Evolutionary conservation across 1,139 yeast species (phyloP).

Genomic region (Yamadazyma epiphylla): DNA sequence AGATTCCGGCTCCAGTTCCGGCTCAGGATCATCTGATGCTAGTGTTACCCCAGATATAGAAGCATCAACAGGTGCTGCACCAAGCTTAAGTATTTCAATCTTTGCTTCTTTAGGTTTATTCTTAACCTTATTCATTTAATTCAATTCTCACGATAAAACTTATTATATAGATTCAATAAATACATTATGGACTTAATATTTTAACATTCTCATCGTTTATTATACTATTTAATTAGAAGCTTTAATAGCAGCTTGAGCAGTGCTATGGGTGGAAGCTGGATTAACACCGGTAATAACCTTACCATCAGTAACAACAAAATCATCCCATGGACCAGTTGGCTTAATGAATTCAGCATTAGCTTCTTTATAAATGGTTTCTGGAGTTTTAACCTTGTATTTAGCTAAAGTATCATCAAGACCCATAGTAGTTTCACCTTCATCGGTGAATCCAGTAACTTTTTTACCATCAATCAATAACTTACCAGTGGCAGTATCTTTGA

Average conservation of each 20-base stretch:
- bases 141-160: background rate
- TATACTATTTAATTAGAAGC: too few species aligned
- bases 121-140: background rate
- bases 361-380: conserved; percentile 30
- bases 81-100: conserved; percentile 4
- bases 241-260: conserved; percentile 33
- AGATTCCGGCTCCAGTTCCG: background rate
- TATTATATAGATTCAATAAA: too few species aligned
- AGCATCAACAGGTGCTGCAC: background rate
- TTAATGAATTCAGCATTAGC: conserved; percentile 42
- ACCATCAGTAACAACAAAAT: conserved; percentile 49
- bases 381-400: conserved; percentile 27
- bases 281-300: conserved; percentile 59
- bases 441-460: conserved; percentile 59
- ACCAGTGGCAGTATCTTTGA: conserved; percentile 40
- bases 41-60: background rate
- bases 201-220: too few species aligned
- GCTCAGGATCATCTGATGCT: background rate
- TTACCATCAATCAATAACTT: conserved; percentile 47
- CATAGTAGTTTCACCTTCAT: conserved; percentile 46
- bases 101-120: conserved; percentile 3
- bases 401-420: conserved; percentile 32
- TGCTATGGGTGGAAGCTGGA: conserved; percentile 55
- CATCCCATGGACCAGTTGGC: conserved; percentile 53
- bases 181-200: too few species aligned